Conservation (phyloP, 768 basidiomycete genomes). For the Termitomyces titanicus region DNA sequence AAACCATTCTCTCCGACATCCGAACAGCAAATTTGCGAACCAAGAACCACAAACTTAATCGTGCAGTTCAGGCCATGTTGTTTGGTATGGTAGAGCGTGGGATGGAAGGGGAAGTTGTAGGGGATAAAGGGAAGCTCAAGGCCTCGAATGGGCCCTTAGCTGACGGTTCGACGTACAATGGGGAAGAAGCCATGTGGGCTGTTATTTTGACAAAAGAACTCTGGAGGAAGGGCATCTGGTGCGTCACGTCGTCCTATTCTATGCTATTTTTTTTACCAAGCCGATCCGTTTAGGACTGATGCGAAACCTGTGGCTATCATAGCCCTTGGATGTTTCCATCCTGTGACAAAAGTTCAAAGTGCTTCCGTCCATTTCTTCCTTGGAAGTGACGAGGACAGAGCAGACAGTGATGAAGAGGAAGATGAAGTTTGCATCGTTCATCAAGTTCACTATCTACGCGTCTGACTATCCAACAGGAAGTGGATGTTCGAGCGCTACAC, state of each 20-base stretch:
- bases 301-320: slow-evolving; percentile 91
- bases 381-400: slow-evolving; percentile 75
- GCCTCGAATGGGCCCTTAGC: slow-evolving; percentile 32
- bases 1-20: slow-evolving; percentile 92
- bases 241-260: slow-evolving; percentile 12
- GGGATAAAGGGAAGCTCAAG: slow-evolving; percentile 79
- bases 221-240: slow-evolving; percentile 93
- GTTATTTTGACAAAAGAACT: slow-evolving; percentile 90
- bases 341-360: slow-evolving; percentile 89
- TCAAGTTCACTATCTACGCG: background rate
- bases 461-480: slow-evolving; percentile 34
- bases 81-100: slow-evolving; percentile 96
- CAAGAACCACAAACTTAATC: slow-evolving; percentile 95
- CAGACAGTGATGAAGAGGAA: slow-evolving; percentile 68
- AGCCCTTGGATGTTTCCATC: slow-evolving; percentile 89
- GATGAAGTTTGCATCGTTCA: slow-evolving; percentile 40
- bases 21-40: slow-evolving; percentile 82
- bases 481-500: slow-evolving; percentile 70
- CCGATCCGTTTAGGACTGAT: slow-evolving; percentile 58
- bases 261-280: background rate
- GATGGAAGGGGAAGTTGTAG: slow-evolving; percentile 75
- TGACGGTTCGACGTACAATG: slow-evolving; percentile 39
- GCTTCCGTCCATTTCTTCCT: slow-evolving; percentile 96
- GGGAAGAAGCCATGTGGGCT: slow-evolving; percentile 97
- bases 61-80: slow-evolving; percentile 92